Evolutionary conservation across 352 stramenopile species (phyloP).

Genomic region (Plasmopara viticola): DNA sequence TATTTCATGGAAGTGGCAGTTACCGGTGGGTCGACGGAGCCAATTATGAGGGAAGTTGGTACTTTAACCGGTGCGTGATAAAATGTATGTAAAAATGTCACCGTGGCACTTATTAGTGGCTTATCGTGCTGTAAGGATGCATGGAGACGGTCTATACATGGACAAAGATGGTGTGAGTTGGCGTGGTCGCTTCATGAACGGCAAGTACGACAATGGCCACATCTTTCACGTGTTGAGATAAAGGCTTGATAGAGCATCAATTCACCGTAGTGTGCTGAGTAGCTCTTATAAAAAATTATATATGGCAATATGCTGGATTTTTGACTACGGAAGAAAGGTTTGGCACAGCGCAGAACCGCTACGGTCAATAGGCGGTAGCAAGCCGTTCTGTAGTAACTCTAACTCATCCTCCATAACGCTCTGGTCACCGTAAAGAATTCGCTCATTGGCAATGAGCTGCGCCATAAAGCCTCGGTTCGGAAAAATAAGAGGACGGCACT

Average conservation of each 20-base stretch:
- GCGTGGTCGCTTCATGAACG: conserved; percentile 61
- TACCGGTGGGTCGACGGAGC: conserved; percentile 72
- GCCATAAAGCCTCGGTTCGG: conserved; percentile 77
- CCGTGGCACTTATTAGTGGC: conserved; percentile 3
- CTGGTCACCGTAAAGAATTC: conserved; percentile 56
- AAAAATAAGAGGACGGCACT: conserved; percentile 69
- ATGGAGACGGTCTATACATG: conserved; percentile 59
- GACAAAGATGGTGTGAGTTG: conserved; percentile 63
- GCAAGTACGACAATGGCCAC: conserved; percentile 64
- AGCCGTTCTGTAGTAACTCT: conserved; percentile 58
- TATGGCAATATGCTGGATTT: conserved; percentile 7
- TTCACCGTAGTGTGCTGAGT: no score
- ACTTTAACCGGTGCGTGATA: conserved; percentile 30
- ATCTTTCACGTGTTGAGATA: conserved; percentile 65
- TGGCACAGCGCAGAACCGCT: conserved; percentile 44
- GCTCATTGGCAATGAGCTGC: conserved; percentile 64
- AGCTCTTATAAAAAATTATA: conserved; percentile 25
- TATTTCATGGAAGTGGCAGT: conserved; percentile 51
- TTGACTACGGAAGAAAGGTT: conserved; percentile 34
- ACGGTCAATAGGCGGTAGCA: conserved; percentile 53
- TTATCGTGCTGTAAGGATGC: conserved; percentile 50
- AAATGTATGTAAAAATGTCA: conserved; percentile 1
- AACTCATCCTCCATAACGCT: conserved; percentile 60
- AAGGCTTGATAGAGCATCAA: not conserved
- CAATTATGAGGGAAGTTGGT: conserved; percentile 53